phyloP scores from a whole-genome alignment of 768 basidiomycete species.

The Rhodosporidiobolus odoratus region DNA sequence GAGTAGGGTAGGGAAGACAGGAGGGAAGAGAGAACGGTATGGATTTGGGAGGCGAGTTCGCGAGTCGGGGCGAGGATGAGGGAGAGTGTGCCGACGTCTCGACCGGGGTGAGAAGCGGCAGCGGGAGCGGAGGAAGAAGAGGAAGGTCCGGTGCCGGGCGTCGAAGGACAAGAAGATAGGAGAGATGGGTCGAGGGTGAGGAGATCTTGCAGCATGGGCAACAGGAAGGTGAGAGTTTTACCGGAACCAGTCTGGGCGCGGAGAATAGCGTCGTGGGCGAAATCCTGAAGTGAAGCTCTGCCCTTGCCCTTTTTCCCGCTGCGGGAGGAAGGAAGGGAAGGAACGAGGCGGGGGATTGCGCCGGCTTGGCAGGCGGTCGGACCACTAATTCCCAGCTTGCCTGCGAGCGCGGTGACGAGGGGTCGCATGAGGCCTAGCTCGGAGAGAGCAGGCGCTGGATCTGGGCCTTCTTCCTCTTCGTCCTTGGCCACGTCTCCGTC shows the following conservation, averaged over 20 bases:
- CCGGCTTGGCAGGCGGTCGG: slow-evolving; percentile 88
- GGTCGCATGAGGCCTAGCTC: slow-evolving; percentile 80
- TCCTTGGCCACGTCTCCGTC: slow-evolving; percentile 13
- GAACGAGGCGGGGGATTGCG: slow-evolving; percentile 60
- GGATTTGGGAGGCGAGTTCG: slow-evolving; percentile 93
- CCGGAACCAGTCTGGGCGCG: slow-evolving; percentile 91
- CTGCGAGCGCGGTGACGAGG: slow-evolving; percentile 66
- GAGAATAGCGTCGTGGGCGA: slow-evolving; percentile 80
- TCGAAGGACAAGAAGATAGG: slow-evolving; percentile 61
- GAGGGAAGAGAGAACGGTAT: slow-evolving; percentile 80
- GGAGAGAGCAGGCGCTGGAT: slow-evolving; percentile 63
- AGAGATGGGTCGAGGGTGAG: slow-evolving; percentile 57
- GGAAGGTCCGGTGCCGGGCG: not conserved
- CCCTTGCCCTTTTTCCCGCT: slow-evolving; percentile 1
- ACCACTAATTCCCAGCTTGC: slow-evolving; percentile 72
- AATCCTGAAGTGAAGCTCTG: not conserved
- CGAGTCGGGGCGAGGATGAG: slow-evolving; percentile 91
- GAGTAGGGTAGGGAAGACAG: slow-evolving; percentile 72
- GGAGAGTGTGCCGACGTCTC: slow-evolving; percentile 88
- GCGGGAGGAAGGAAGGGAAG: slow-evolving; percentile 28
- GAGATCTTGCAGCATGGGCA: slow-evolving; percentile 91
- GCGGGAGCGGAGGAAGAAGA: slow-evolving; percentile 1
- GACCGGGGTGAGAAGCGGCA: slow-evolving; percentile 72
- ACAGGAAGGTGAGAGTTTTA: slow-evolving; percentile 86
- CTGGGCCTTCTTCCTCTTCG: slow-evolving; percentile 14